Evolutionary conservation across 2,329 filamentous ascomycete genomes (phyloP), one percentile per base, ranked within the genome.

Genomic region (Microsporum ferrugineum): DNA sequence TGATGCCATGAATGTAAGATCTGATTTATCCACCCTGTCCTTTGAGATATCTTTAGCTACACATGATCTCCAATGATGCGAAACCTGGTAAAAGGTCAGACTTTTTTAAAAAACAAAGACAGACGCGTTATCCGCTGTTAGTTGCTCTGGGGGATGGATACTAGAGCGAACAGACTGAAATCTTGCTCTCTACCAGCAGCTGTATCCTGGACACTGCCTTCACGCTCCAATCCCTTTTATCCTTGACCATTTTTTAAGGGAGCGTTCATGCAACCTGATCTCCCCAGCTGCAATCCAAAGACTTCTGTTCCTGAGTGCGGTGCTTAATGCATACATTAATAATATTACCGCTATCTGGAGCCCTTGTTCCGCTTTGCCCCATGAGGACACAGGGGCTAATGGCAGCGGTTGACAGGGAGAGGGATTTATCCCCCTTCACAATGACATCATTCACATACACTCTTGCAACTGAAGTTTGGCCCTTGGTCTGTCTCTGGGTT

Each of bases 61-160:
- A 33, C 56, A 55, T 45, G 59, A 47, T 71, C 72, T 76, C 74
- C 73, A 62, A 72, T 75, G 75, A 77, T 76, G 75, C 63, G 61
- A 17, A 71, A 66, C 66, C 70, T 77, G 75, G 75, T 77, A 77
- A 77, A 77, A 77, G 75, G 74, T 77, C 74, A 72, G 74, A 77
- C 71, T 17, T 17, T 17, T 17, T 33, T 64, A 60, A 36, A 34
- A 43, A n/a, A 17, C 3, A 41, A 57, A 57, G 53, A 12, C 31
- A 60, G 38, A 56, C 17, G 33, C 33, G 34, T 47, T 59, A 4
- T 51, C 27, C n/a, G 49, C 2, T 34, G 10, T 31, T 3, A 6
- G 49, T 4, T 8, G 12, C 49, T 31, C 33, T 23, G 14, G 29
- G 27, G 29, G 12, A 53, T 31, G 49, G 12, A n/a, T 34, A 2